Percentiles rank a stretch among this genome's conserved stretches.
These are phyloP conservation scores for Chenopodium suecicum DNA, from an alignment of 148 eudicot genomes.

Conservation along the genomic window DNA sequence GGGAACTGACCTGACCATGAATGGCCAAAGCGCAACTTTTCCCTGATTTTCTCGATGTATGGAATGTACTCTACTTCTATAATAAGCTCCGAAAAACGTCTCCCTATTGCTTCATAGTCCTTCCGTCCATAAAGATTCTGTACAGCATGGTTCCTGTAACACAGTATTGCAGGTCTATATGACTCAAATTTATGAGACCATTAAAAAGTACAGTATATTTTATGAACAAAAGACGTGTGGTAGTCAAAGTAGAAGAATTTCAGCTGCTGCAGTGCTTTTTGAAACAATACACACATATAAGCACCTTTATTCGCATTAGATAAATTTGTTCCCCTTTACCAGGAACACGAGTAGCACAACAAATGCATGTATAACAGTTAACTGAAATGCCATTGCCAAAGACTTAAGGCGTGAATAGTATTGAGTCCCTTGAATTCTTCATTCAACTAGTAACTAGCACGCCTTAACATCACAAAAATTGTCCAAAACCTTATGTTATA, in stretches of 20 bases:
- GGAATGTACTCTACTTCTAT: slow-evolving; percentile 46
- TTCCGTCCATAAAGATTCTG: slow-evolving; percentile 78
- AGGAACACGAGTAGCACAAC: not conserved
- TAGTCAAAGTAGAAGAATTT: not conserved
- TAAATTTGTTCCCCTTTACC: not conserved
- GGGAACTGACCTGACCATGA: slow-evolving; percentile 92
- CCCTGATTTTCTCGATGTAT: slow-evolving; percentile 39
- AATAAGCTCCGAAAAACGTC: slow-evolving; percentile 44
- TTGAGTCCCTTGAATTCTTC: not conserved
- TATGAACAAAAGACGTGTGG: not conserved
- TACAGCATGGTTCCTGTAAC: slow-evolving; percentile 69
- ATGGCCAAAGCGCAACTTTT: slow-evolving; percentile 45
- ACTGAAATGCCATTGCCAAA: not conserved
- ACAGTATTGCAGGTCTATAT: not conserved
- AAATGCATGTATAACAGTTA: not conserved
- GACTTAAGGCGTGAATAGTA: not conserved
- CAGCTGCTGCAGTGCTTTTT: not conserved
- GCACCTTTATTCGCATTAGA: not conserved
- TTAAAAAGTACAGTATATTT: not conserved
- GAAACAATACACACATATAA: not conserved
- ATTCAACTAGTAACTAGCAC: not conserved
- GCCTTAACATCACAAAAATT: not conserved
- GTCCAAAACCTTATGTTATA: not conserved
- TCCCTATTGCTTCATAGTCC: slow-evolving; percentile 64
- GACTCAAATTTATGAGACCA: not conserved